These are phyloP conservation scores for Yarrowia phangngaensis DNA, from an alignment of 805 yeast species.

Conservation along the genomic window DNA sequence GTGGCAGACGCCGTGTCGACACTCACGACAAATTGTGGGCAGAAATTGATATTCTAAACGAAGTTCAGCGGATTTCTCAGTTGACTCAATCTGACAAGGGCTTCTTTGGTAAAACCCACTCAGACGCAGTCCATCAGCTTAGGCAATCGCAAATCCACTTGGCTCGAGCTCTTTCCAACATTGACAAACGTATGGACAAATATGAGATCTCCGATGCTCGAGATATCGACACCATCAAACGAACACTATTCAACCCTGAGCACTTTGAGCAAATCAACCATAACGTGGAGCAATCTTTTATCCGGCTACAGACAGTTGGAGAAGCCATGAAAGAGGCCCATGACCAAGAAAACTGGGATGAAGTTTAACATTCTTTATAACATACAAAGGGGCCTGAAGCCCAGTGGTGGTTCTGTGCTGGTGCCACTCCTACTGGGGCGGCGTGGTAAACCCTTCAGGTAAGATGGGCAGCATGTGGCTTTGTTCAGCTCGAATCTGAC, in stretches of 20 bases:
- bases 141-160: conserved; percentile 55
- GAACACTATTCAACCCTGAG: conserved; percentile 46
- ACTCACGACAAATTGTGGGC: conserved; percentile 80
- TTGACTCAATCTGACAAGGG: conserved; percentile 37
- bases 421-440: no score
- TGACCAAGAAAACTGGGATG: conserved; percentile 27
- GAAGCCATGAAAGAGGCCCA: conserved; percentile 41
- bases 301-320: conserved; percentile 51
- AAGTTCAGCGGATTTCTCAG: conserved; percentile 60
- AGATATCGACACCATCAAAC: conserved; percentile 39
- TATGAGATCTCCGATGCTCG: conserved; percentile 39
- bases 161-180: conserved; percentile 42
- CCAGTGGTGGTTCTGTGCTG: no score
- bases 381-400: background rate
- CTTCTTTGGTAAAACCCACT: conserved; percentile 46
- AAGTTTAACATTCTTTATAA: background rate
- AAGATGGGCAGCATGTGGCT: no score
- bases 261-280: conserved; percentile 51
- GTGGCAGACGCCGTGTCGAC: conserved; percentile 43
- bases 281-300: conserved; percentile 50
- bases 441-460: no score
- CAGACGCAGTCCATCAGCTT: conserved; percentile 49
- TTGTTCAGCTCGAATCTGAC: no score
- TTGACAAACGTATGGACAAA: conserved; percentile 34
- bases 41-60: conserved; percentile 79